These are phyloP conservation scores for Russula abietina DNA, from an alignment of 768 basidiomycete genomes.

Conservation along the genomic window DNA sequence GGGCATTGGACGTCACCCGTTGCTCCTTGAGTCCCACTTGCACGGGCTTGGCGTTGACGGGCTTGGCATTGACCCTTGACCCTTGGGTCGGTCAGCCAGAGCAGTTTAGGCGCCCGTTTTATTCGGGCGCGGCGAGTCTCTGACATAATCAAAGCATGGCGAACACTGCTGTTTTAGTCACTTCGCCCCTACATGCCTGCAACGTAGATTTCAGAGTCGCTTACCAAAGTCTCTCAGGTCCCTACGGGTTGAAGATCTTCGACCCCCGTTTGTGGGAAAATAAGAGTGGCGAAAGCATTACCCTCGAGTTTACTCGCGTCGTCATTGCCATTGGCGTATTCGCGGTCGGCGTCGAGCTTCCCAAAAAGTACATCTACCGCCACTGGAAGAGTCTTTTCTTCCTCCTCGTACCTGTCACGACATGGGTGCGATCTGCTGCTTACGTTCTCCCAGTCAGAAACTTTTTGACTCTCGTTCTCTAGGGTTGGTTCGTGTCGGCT, in stretches of 20 bases:
- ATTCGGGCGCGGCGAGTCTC: background rate
- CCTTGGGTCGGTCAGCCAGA: background rate
- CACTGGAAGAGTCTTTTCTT: conserved; percentile 90
- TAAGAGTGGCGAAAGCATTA: conserved; percentile 50
- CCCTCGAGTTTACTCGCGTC: conserved; percentile 85
- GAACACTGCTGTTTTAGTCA: background rate
- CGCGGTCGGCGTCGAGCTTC: conserved; percentile 95
- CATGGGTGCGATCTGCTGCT: conserved; percentile 53
- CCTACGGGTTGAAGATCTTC: conserved; percentile 76
- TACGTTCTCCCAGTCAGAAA: background rate
- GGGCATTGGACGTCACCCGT: background rate
- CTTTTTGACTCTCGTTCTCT: conserved; percentile 7
- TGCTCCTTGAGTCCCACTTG: background rate
- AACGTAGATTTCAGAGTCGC: background rate
- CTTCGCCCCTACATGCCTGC: background rate
- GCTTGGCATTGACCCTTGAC: too few species aligned
- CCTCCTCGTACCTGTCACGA: conserved; percentile 79
- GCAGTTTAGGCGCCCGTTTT: background rate
- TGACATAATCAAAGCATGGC: background rate
- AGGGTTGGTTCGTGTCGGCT: conserved; percentile 95
- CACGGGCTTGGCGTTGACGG: background rate
- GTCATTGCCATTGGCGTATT: conserved; percentile 96
- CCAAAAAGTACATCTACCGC: conserved; percentile 88
- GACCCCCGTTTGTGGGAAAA: conserved; percentile 72
- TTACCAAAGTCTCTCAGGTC: conserved; percentile 43